A percentile compares a stretch with the other conserved stretches of the same genome.
Evolutionary conservation across 108 stramenopile species (phyloP).

Genomic region (Craspedostauros australis): DNA sequence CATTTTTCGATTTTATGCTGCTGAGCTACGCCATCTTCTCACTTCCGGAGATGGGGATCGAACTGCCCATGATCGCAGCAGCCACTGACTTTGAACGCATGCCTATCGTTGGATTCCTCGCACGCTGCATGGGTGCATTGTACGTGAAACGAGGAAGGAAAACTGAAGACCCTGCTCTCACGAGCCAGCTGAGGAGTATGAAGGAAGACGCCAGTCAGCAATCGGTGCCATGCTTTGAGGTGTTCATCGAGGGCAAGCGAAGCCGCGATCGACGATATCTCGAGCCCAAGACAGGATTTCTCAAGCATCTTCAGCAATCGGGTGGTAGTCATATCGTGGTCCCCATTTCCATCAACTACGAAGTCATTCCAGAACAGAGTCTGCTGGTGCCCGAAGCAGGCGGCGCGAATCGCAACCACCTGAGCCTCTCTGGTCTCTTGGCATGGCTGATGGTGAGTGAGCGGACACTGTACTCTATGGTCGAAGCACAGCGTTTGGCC

Average conservation of each 20-base stretch:
- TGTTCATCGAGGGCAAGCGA: constrained; percentile 81
- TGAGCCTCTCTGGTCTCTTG: constrained; percentile 16
- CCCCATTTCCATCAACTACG: constrained; percentile 83
- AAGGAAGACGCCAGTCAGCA: constrained; percentile 1
- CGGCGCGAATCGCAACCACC: constrained; percentile 4
- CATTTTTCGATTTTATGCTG: constrained; percentile 81
- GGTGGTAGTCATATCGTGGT: constrained; percentile 47
- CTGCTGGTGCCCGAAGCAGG: constrained; percentile 47
- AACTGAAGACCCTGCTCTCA: constrained; percentile 33
- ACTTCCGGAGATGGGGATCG: constrained; percentile 75
- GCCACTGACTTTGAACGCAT: constrained; percentile 66
- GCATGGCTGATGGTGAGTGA: too few species aligned
- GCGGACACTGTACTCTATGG: too few species aligned
- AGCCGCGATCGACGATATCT: constrained; percentile 77
- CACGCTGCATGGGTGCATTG: constrained; percentile 46
- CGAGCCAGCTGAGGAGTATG: constrained; percentile 1
- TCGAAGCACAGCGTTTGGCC: too few species aligned
- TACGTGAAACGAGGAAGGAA: constrained; percentile 61
- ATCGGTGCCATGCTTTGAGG: constrained; percentile 47
- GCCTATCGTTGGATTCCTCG: constrained; percentile 68
- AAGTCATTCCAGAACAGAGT: constrained; percentile 69
- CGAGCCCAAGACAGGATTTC: constrained; percentile 74
- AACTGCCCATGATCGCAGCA: constrained; percentile 71
- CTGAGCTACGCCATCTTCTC: constrained; percentile 71
- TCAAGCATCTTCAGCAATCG: constrained; percentile 45